Conservation (phyloP, 352 stramenopile genomes). For the Pythium apleroticum region DNA sequence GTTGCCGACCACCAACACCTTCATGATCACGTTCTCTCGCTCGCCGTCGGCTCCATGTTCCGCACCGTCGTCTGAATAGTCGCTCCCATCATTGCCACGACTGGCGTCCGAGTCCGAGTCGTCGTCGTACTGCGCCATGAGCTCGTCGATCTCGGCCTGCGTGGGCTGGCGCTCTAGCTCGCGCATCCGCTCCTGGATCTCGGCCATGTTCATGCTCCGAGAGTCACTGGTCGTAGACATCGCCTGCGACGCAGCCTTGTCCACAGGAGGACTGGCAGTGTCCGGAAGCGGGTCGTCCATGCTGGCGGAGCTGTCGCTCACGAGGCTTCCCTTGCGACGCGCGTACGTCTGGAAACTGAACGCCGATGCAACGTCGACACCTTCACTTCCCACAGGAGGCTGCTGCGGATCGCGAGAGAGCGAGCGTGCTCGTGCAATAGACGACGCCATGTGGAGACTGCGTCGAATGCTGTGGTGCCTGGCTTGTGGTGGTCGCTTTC, state of each 20-base stretch:
- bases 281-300: conserved; percentile 16
- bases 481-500: neutral
- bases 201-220: conserved; percentile 38
- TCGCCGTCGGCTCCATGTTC: conserved; percentile 10
- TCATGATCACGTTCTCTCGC: conserved; percentile 68
- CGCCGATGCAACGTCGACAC: conserved; percentile 35
- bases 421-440: conserved; percentile 8
- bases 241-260: neutral
- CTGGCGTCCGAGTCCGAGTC: conserved; percentile 21
- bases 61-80: conserved; percentile 15
- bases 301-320: conserved; percentile 22
- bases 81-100: conserved; percentile 7
- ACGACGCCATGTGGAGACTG: conserved; percentile 1
- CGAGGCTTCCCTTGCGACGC: conserved; percentile 20
- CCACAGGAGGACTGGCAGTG: neutral
- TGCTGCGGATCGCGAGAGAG: neutral
- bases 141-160: conserved; percentile 58
- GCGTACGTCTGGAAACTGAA: conserved; percentile 33
- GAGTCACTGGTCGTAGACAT: conserved; percentile 2
- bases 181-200: conserved; percentile 47
- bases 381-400: conserved; percentile 20
- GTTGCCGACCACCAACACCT: conserved; percentile 86
- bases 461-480: neutral
- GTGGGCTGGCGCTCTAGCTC: conserved; percentile 53
- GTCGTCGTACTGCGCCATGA: conserved; percentile 57